Conservation (phyloP, 768 basidiomycete genomes). For the Gloeopeniophorella convolvens region DNA sequence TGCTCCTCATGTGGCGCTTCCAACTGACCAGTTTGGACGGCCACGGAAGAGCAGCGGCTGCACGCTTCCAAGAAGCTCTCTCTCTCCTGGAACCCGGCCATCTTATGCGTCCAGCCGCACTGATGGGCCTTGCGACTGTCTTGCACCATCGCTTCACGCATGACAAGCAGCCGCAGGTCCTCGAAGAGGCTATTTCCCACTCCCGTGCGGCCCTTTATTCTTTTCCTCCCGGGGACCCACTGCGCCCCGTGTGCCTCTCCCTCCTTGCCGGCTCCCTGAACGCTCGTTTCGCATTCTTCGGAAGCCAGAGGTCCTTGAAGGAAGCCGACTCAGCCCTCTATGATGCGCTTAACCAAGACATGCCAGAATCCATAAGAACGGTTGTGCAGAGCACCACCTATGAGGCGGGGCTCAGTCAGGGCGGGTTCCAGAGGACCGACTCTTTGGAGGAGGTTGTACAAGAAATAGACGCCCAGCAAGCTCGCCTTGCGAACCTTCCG, state of each 20-base stretch:
- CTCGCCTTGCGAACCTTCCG: neutral
- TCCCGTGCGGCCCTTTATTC: neutral
- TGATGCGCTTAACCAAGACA: neutral
- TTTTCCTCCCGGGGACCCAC: neutral
- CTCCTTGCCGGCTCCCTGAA: neutral
- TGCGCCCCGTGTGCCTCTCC: slow-evolving; percentile 1
- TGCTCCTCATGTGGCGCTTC: neutral
- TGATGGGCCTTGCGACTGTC: neutral
- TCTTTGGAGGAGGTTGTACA: neutral
- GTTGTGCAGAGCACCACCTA: neutral
- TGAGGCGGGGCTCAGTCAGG: neutral
- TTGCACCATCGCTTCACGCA: neutral
- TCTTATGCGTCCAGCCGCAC: neutral
- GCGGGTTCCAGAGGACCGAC: slow-evolving; percentile 2
- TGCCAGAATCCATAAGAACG: neutral
- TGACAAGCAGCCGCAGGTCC: neutral
- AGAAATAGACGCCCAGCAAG: neutral
- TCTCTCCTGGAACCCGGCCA: slow-evolving; percentile 1
- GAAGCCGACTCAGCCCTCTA: slow-evolving; percentile 1
- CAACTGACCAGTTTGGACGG: too few species aligned
- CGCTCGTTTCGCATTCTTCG: slow-evolving; percentile 2
- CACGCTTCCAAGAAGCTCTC: neutral
- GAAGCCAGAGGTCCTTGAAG: neutral
- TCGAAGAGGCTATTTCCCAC: neutral
- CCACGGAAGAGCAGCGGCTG: too few species aligned